Conservation (phyloP, 768 basidiomycete species). For the Thelephora aurantiotincta region DNA sequence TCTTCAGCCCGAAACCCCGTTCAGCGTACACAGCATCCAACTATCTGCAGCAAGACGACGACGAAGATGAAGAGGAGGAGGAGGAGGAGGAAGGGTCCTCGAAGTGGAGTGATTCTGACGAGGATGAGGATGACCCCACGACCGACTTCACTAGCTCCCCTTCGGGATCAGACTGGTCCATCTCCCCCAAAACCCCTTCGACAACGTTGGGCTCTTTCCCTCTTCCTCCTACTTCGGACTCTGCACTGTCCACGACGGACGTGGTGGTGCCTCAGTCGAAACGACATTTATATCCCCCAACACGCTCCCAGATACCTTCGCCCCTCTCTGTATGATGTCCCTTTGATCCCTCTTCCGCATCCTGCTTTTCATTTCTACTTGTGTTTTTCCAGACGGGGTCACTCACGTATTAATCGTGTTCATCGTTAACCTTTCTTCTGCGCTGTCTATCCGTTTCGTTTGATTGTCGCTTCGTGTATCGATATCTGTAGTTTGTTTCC, state of each 20-base stretch:
- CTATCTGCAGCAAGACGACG: not conserved
- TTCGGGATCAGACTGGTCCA: not conserved
- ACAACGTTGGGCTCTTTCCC: not conserved
- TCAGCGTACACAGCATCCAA: not conserved
- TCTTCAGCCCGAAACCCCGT: not conserved
- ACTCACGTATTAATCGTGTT: too few relatives aligned
- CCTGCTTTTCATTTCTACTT: too few relatives aligned
- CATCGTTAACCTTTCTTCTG: too few relatives aligned
- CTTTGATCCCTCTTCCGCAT: not conserved
- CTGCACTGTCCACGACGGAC: too few relatives aligned
- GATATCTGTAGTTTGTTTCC: too few relatives aligned
- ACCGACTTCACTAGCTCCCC: not conserved
- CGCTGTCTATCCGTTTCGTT: too few relatives aligned
- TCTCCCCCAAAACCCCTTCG: not conserved
- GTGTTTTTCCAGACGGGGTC: too few relatives aligned
- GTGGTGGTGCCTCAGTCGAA: not conserved
- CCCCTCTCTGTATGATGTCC: constrained; percentile 1
- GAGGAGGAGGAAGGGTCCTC: not conserved
- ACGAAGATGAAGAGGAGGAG: not conserved
- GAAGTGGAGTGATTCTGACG: not conserved
- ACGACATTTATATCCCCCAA: not conserved
- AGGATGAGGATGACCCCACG: not conserved
- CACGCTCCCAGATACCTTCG: not conserved
- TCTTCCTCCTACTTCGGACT: not conserved
- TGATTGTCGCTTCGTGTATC: too few relatives aligned